Evolutionary conservation across 2,329 filamentous ascomycete species (phyloP).

Genomic region (Aspergillus carbonarius): DNA sequence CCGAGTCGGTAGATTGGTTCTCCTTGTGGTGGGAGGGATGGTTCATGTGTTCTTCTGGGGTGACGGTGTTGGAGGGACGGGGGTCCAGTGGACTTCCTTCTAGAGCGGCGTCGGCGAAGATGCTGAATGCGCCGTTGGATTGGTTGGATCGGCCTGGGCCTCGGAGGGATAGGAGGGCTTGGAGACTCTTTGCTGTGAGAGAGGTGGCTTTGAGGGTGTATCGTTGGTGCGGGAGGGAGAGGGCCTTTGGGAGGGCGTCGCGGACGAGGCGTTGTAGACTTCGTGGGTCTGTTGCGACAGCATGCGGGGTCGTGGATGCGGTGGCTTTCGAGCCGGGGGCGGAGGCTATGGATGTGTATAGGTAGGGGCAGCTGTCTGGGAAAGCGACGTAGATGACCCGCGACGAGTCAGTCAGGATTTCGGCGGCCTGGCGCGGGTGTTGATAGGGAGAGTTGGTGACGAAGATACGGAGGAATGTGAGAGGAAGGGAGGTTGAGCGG

Average conservation of each 20-base stretch:
- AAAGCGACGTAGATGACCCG: slow-evolving; percentile 78
- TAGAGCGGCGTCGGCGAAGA: slow-evolving; percentile 67
- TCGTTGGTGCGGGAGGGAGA: slow-evolving; percentile 71
- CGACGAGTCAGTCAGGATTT: slow-evolving; percentile 57
- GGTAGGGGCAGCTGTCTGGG: slow-evolving; percentile 72
- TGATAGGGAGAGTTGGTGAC: slow-evolving; percentile 80
- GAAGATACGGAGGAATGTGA: slow-evolving; percentile 75
- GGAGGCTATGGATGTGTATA: slow-evolving; percentile 62
- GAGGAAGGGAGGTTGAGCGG: slow-evolving; percentile 61
- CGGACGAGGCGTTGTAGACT: slow-evolving; percentile 70
- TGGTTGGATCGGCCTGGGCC: slow-evolving; percentile 69
- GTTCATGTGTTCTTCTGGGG: slow-evolving; percentile 31
- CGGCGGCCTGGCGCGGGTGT: slow-evolving; percentile 42
- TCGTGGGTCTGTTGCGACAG: slow-evolving; percentile 52
- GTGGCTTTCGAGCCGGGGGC: slow-evolving; percentile 39
- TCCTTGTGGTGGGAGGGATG: slow-evolving; percentile 14
- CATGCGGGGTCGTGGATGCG: slow-evolving; percentile 7
- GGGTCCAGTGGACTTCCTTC: slow-evolving; percentile 54
- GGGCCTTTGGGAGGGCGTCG: slow-evolving; percentile 76
- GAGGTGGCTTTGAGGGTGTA: slow-evolving; percentile 68
- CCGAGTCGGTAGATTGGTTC: slow-evolving; percentile 12
- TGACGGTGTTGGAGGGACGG: slow-evolving; percentile 36
- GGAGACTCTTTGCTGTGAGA: slow-evolving; percentile 69
- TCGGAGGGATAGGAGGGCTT: slow-evolving; percentile 66
- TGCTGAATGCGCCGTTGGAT: slow-evolving; percentile 74